These are phyloP conservation scores for Yamadazyma olivae DNA, from an alignment of 805 yeast genomes.

Conservation along the genomic window DNA sequence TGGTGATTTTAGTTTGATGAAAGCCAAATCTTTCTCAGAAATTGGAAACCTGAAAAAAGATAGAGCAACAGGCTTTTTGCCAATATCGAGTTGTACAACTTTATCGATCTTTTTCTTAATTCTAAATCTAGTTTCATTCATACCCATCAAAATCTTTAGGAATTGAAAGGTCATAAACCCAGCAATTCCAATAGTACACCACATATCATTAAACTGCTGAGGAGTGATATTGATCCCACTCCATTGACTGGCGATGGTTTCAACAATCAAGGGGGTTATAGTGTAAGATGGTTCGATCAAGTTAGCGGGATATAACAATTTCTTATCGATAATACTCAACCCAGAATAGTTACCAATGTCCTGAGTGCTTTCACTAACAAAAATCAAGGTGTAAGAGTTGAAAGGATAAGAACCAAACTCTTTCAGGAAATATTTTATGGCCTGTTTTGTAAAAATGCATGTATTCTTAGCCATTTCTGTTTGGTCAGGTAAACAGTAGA, in stretches of 20 bases:
- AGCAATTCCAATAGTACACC: slow-evolving; percentile 88
- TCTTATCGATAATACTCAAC: slow-evolving; percentile 56
- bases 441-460: slow-evolving; percentile 70
- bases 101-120: slow-evolving; percentile 62
- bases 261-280: slow-evolving; percentile 64
- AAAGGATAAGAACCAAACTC: slow-evolving; percentile 95
- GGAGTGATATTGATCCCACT: slow-evolving; percentile 91
- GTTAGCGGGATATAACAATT: slow-evolving; percentile 66
- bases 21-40: slow-evolving; percentile 56
- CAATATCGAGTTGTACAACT: slow-evolving; percentile 72
- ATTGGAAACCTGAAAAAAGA: slow-evolving; percentile 69
- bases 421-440: slow-evolving; percentile 77
- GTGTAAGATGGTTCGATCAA: slow-evolving; percentile 75
- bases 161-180: slow-evolving; percentile 78
- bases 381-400: slow-evolving; percentile 72
- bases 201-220: slow-evolving; percentile 68
- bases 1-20: slow-evolving; percentile 79
- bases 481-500: slow-evolving; percentile 59
- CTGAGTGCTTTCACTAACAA: slow-evolving; percentile 56
- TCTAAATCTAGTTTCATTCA: slow-evolving; percentile 73
- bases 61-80: slow-evolving; percentile 75
- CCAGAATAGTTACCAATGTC: slow-evolving; percentile 67
- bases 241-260: slow-evolving; percentile 85
- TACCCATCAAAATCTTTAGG: slow-evolving; percentile 69
- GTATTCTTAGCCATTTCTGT: slow-evolving; percentile 62